phyloP scores from a whole-genome alignment of 768 basidiomycete genomes.

The Pholiota molesta region DNA sequence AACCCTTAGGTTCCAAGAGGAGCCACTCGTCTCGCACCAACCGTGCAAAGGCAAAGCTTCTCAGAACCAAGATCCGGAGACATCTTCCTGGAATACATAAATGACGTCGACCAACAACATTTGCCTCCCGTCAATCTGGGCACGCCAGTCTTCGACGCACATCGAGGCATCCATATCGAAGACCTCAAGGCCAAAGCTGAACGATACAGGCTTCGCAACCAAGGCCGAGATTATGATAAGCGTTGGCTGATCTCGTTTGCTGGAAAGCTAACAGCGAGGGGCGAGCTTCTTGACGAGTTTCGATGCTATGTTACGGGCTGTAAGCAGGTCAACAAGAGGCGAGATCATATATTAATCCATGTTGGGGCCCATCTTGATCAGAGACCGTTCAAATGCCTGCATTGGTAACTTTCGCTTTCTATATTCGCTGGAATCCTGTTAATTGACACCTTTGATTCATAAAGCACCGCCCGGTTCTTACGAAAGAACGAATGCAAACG shows the following conservation, averaged over 20 bases:
- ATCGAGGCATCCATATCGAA: conserved; percentile 57
- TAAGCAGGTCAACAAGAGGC: conserved; percentile 67
- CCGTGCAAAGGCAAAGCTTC: conserved; percentile 25
- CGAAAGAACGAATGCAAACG: conserved; percentile 81
- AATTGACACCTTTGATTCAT: conserved; percentile 3
- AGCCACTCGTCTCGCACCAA: conserved; percentile 18
- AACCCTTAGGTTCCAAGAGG: conserved; percentile 18
- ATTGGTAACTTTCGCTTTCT: conserved; percentile 47
- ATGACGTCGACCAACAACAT: conserved; percentile 18
- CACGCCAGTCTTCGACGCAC: conserved; percentile 65
- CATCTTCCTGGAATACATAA: conserved; percentile 12
- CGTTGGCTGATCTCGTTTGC: conserved; percentile 69
- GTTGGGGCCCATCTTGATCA: conserved; percentile 75
- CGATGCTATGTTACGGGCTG: conserved; percentile 73
- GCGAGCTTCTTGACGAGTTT: conserved; percentile 60
- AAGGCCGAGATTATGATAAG: conserved; percentile 62
- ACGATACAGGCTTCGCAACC: conserved; percentile 54
- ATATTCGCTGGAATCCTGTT: neutral
- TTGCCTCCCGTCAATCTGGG: conserved; percentile 35
- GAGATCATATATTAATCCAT: conserved; percentile 77
- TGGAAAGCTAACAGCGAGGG: conserved; percentile 61
- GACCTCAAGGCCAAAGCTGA: conserved; percentile 60
- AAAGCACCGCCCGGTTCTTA: conserved; percentile 62
- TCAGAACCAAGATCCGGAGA: conserved; percentile 15
- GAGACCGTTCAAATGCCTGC: conserved; percentile 62